Evolutionary conservation across 2,329 filamentous ascomycete species (phyloP), one percentile per base, ranked within the genome.

Genomic region (Boeremia lycopersici): DNA sequence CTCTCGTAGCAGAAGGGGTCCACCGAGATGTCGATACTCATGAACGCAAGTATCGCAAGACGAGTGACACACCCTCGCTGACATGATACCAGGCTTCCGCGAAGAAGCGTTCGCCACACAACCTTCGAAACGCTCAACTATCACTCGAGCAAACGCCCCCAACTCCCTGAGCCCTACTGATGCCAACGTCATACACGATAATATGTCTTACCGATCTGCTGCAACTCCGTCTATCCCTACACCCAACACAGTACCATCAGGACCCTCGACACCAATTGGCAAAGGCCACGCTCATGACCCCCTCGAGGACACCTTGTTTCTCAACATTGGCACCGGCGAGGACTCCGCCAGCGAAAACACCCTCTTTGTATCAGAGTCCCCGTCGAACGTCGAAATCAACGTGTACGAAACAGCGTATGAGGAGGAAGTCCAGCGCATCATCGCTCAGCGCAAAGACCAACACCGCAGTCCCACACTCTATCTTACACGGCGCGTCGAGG

Each of bases 401-500:
- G 88, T 98, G 53, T 97, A 96, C 73, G 91, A 96, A 72, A 86
- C 84, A 0, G 93, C 93, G 0, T 97, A 96, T 71, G 86, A 90
- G 68, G 85, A 89, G 57, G 91, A 97, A 76, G 84, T 95, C 26
- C 84, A 89, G 54, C 84, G 88, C 13, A 93, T 97, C 65, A 76
- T 84, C 74, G 48, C 53, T 13, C 78, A 59, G 69, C 76, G 58
- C 68, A 79, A 63, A 77, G 79, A 52, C 73, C 64, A 65, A 17
- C 58, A 65, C 30, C 64, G 71, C 36, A 54, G 66, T 0, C 73
- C 86, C 1, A 86, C 81, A 15, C 79, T 90, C 13, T 89, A 88
- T 54, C 74, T 82, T 11, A 81, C 77, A 0, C 73, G 79, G 11
- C 73, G 79, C 29, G 79, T 82, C 25, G 80, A 82, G 51, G 75